These are phyloP conservation scores for Nidularia sp. DNA, from an alignment of 768 basidiomycete genomes.

Conservation along the genomic window DNA sequence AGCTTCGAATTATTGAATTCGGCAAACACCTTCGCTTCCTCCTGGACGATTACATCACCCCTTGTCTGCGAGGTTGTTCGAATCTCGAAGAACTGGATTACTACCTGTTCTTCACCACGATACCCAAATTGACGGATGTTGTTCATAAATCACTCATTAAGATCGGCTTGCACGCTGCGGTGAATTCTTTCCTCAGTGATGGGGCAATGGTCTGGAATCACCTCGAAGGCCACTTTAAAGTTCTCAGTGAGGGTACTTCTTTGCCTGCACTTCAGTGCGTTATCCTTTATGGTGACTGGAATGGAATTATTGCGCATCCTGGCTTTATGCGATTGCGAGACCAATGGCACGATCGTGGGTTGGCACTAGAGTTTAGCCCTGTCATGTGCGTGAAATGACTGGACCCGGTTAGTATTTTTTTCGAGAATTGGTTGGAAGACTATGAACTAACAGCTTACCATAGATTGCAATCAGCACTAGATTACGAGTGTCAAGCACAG, in stretches of 20 bases:
- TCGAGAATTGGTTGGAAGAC: no score
- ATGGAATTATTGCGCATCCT: slow-evolving; percentile 26
- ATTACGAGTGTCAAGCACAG: no score
- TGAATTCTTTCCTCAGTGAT: slow-evolving; percentile 36
- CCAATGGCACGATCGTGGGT: slow-evolving; percentile 25
- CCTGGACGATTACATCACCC: slow-evolving; percentile 40
- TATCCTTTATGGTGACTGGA: slow-evolving; percentile 54
- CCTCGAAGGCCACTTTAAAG: slow-evolving; percentile 42
- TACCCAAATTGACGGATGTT: slow-evolving; percentile 12
- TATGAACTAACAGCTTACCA: no score
- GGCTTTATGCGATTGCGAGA: slow-evolving; percentile 27
- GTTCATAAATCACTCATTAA: slow-evolving; percentile 30
- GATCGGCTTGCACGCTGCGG: slow-evolving; percentile 48
- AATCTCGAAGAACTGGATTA: slow-evolving; percentile 51
- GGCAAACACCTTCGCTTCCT: slow-evolving; percentile 54
- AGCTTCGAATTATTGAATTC: slow-evolving; percentile 52
- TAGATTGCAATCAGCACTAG: no score
- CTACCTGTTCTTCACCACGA: slow-evolving; percentile 45
- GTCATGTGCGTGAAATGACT: not conserved
- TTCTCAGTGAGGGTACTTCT: slow-evolving; percentile 25
- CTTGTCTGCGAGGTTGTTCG: slow-evolving; percentile 42
- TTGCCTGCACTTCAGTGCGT: slow-evolving; percentile 45
- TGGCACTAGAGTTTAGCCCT: slow-evolving; percentile 14
- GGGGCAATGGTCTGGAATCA: slow-evolving; percentile 32
- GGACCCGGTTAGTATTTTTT: no score